phyloP scores from a whole-genome alignment of 768 basidiomycete genomes.

The Trichaptum fuscoviolaceum region DNA sequence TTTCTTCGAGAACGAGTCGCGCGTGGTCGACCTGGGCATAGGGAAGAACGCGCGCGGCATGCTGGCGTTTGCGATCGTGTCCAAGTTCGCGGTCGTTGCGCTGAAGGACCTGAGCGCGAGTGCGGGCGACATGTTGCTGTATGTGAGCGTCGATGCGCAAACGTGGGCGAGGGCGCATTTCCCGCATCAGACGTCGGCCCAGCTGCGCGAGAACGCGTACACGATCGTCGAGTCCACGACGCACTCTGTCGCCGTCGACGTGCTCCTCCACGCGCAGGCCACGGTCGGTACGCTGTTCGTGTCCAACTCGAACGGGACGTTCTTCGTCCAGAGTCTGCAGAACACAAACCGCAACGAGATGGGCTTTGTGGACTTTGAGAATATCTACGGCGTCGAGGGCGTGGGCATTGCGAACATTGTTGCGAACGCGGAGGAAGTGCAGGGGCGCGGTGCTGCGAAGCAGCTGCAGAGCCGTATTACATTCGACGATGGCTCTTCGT shows the following conservation, averaged over 20 bases:
- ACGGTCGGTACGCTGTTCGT: conserved; percentile 89
- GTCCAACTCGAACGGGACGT: conserved; percentile 94
- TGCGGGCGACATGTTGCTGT: conserved; percentile 74
- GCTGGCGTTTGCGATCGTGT: conserved; percentile 89
- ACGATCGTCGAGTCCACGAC: conserved; percentile 93
- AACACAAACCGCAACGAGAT: conserved; percentile 87
- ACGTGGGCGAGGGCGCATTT: conserved; percentile 88
- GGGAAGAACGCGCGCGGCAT: conserved; percentile 83
- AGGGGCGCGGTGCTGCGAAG: conserved; percentile 62
- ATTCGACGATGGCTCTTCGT: conserved; percentile 80
- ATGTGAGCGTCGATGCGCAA: conserved; percentile 78
- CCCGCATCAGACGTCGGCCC: conserved; percentile 80
- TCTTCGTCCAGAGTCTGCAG: conserved; percentile 84
- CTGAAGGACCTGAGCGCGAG: conserved; percentile 60
- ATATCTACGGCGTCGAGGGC: conserved; percentile 79
- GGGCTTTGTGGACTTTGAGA: conserved; percentile 94
- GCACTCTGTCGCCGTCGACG: conserved; percentile 93
- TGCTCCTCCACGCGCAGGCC: conserved; percentile 55
- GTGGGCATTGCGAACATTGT: conserved; percentile 90
- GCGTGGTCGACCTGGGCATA: conserved; percentile 83
- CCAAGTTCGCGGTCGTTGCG: conserved; percentile 89
- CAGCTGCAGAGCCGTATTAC: conserved; percentile 76
- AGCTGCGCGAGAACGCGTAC: conserved; percentile 86
- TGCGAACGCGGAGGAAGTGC: conserved; percentile 77
- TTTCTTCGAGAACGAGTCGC: conserved; percentile 64